phyloP scores from a whole-genome alignment of 306 rosid species.

The Quercus aquifolioides region DNA sequence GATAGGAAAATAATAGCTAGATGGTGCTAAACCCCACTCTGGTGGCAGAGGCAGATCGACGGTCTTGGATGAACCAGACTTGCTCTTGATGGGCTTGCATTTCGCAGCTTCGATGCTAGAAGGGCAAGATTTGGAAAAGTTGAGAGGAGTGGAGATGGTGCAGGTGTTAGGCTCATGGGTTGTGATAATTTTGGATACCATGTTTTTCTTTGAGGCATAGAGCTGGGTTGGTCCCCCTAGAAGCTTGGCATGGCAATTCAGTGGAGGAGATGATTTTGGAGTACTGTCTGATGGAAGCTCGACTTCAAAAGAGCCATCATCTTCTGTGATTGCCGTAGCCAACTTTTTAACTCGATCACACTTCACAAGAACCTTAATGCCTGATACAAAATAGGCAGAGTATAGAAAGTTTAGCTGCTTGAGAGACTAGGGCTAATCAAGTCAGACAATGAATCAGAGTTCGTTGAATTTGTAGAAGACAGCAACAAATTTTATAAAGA shows the following conservation, averaged over 20 bases:
- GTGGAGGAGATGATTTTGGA: conserved; percentile 1
- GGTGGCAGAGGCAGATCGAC: conserved; percentile 65
- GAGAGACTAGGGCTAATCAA: too few relatives aligned
- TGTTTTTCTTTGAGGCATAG: conserved; percentile 40
- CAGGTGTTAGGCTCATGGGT: conserved; percentile 27
- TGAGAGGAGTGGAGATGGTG: conserved; percentile 61
- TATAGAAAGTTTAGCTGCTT: too few relatives aligned
- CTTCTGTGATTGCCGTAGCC: conserved; percentile 41
- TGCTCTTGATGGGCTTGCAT: conserved; percentile 22
- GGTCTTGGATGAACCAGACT: conserved; percentile 55
- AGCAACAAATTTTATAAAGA: too few relatives aligned
- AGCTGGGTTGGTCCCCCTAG: conserved; percentile 64
- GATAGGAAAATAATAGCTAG: conserved; percentile 66
- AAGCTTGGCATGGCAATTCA: conserved; percentile 51
- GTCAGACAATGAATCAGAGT: too few relatives aligned
- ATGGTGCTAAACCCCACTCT: conserved; percentile 86
- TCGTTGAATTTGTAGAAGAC: too few relatives aligned
- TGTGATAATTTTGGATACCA: conserved; percentile 40
- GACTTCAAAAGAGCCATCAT: conserved; percentile 58
- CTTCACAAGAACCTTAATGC: conserved; percentile 55
- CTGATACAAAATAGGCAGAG: conserved; percentile 30
- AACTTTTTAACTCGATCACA: conserved; percentile 48
- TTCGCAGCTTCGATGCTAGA: conserved; percentile 11
- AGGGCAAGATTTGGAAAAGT: conserved; percentile 56
- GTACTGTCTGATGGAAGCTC: conserved; percentile 35